phyloP scores from a whole-genome alignment of 495 filamentous ascomycete genomes.

The Podospora australis region DNA sequence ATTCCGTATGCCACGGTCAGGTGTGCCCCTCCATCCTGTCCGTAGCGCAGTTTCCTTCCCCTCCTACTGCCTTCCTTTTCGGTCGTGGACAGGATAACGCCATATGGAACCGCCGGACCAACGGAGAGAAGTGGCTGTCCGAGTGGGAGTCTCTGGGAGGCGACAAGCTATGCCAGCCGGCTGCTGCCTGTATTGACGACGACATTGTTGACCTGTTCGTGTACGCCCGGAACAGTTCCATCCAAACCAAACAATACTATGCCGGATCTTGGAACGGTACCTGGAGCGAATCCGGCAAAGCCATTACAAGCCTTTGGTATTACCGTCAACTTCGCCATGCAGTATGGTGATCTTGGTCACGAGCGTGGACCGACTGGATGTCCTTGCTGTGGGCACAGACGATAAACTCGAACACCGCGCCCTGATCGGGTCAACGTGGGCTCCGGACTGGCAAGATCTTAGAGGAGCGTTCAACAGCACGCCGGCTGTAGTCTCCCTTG shows the following conservation, averaged over 20 bases:
- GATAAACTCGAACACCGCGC: background rate
- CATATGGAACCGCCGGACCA: background rate
- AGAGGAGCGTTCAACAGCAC: conserved; percentile 3
- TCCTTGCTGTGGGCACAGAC: conserved; percentile 1
- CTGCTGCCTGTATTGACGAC: background rate
- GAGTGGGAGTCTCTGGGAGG: conserved; percentile 1
- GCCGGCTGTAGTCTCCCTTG: background rate
- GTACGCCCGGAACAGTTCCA: background rate
- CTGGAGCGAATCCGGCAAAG: background rate
- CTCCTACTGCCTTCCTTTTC: background rate
- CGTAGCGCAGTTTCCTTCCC: background rate
- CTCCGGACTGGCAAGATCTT: background rate
- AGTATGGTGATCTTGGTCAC: background rate
- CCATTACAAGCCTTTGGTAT: background rate
- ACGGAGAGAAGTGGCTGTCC: conserved; percentile 3
- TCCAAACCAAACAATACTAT: background rate
- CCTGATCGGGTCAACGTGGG: background rate
- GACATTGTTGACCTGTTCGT: background rate
- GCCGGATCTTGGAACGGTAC: background rate
- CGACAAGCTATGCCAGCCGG: background rate
- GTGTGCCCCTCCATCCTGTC: background rate
- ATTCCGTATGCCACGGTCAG: background rate
- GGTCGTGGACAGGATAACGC: background rate
- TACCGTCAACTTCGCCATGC: background rate
- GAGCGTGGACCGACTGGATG: background rate